Evolutionary conservation across 1,284 basidiomycete species (phyloP).

Genomic region (Peniophora sp.): DNA sequence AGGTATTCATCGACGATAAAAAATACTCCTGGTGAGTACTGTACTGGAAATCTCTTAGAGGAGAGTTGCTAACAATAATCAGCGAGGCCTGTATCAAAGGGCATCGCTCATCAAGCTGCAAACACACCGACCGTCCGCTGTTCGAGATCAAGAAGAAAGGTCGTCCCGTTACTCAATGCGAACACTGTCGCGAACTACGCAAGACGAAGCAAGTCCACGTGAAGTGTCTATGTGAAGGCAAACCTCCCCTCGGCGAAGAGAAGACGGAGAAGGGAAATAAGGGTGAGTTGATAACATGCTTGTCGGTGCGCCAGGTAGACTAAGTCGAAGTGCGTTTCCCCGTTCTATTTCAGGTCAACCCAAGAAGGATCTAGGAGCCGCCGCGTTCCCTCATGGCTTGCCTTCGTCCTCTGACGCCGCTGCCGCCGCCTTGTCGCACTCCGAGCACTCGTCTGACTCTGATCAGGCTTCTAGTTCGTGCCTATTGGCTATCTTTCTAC

Average conservation of each 20-base stretch:
- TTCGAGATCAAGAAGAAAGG: constrained; percentile 82
- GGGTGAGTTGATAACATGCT: constrained; percentile 35
- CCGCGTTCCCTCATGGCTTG: constrained; percentile 66
- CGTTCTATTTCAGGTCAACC: constrained; percentile 28
- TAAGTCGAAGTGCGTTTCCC: constrained; percentile 40
- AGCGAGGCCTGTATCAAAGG: constrained; percentile 82
- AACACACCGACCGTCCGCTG: constrained; percentile 68
- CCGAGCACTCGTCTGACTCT: constrained; percentile 40
- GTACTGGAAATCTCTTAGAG: no score
- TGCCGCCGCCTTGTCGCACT: constrained; percentile 32
- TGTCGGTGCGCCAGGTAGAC: constrained; percentile 10
- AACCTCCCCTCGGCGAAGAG: constrained; percentile 11
- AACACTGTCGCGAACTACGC: constrained; percentile 66
- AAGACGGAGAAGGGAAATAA: constrained; percentile 37
- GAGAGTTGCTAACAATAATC: constrained; percentile 1
- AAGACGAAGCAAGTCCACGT: constrained; percentile 71
- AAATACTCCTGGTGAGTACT: constrained; percentile 69
- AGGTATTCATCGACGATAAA: constrained; percentile 75
- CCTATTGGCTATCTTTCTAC: constrained; percentile 2
- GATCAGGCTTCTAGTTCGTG: constrained; percentile 36
- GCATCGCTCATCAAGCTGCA: constrained; percentile 71
- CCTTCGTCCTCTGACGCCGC: constrained; percentile 56
- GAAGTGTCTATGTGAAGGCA: constrained; percentile 48
- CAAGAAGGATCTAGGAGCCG: constrained; percentile 51
- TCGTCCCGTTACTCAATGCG: constrained; percentile 74